Percentiles rank a stretch among this genome's conserved stretches.
phyloP scores from a whole-genome alignment of 495 filamentous ascomycete species.

The Ascodesmis nigricans region DNA sequence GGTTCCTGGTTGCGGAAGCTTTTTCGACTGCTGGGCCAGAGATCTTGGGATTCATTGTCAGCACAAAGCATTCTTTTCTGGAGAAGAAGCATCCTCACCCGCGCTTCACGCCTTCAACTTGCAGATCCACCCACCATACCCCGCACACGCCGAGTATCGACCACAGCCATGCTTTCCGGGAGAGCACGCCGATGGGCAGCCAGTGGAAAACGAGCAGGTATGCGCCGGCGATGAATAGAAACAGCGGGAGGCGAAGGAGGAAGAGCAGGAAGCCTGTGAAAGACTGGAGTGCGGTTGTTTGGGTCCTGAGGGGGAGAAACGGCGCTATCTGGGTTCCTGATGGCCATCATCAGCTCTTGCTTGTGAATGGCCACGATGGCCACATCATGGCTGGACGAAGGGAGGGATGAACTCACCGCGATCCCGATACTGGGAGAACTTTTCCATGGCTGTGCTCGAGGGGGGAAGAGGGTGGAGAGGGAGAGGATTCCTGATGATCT shows the following conservation, averaged over 20 bases:
- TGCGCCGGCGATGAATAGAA: conserved; percentile 40
- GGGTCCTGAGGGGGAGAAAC: conserved; percentile 58
- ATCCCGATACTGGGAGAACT: conserved; percentile 89
- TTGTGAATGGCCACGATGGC: not conserved
- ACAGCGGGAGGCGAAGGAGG: conserved; percentile 53
- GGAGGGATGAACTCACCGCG: conserved; percentile 37
- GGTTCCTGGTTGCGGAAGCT: conserved; percentile 43
- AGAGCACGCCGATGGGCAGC: conserved; percentile 58
- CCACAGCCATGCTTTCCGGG: conserved; percentile 72
- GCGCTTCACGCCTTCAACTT: conserved; percentile 84
- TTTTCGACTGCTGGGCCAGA: conserved; percentile 33
- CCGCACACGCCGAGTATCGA: conserved; percentile 63
- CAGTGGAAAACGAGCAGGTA: conserved; percentile 71
- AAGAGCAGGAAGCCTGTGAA: conserved; percentile 51
- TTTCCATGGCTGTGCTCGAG: conserved; percentile 73
- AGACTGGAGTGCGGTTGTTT: conserved; percentile 35
- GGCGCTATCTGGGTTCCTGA: conserved; percentile 88
- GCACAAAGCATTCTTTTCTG: not conserved
- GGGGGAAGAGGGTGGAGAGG: conserved; percentile 1
- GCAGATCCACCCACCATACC: conserved; percentile 94
- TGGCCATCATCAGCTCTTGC: conserved; percentile 6
- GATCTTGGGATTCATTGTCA: no score
- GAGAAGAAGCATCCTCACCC: conserved; percentile 43
- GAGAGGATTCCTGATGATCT: no score
- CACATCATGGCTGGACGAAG: conserved; percentile 1